phyloP scores from a whole-genome alignment of 768 basidiomycete genomes.

The Gloeophyllum trabeum region DNA sequence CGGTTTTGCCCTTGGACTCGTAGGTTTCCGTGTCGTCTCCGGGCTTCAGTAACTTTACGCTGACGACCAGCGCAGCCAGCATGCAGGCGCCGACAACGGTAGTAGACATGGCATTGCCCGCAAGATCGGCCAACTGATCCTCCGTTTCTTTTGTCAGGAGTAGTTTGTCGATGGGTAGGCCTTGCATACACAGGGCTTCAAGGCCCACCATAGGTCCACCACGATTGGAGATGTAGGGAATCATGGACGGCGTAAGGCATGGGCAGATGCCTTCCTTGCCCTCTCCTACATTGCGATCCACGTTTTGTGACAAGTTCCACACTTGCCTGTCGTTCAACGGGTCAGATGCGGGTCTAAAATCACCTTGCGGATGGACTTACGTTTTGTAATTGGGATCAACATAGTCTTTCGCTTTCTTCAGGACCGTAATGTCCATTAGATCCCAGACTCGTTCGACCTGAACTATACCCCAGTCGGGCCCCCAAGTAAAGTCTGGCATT shows the following conservation, averaged over 20 bases:
- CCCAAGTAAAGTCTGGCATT: slow-evolving; percentile 84
- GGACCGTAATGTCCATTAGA: slow-evolving; percentile 81
- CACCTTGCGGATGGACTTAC: slow-evolving; percentile 28
- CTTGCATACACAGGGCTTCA: slow-evolving; percentile 90
- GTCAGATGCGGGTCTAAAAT: not conserved
- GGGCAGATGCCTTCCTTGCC: slow-evolving; percentile 78
- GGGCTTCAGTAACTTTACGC: slow-evolving; percentile 51
- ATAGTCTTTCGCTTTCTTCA: slow-evolving; percentile 72
- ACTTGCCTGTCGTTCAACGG: slow-evolving; percentile 47
- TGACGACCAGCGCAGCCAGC: slow-evolving; percentile 65
- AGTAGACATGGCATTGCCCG: slow-evolving; percentile 96
- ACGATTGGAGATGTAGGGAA: slow-evolving; percentile 90
- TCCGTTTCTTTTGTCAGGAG: slow-evolving; percentile 88
- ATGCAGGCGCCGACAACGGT: slow-evolving; percentile 92
- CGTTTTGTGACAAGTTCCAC: slow-evolving; percentile 96
- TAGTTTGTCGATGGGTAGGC: slow-evolving; percentile 85
- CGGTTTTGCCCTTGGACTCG: slow-evolving; percentile 43
- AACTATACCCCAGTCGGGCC: slow-evolving; percentile 84
- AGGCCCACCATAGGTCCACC: slow-evolving; percentile 93
- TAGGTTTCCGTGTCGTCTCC: slow-evolving; percentile 60
- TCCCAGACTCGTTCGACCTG: slow-evolving; percentile 96
- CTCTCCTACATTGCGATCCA: slow-evolving; percentile 81
- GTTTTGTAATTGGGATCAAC: slow-evolving; percentile 86
- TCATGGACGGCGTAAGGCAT: slow-evolving; percentile 94
- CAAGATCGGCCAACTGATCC: slow-evolving; percentile 88